phyloP scores from a whole-genome alignment of 148 eudicot genomes.

The Vaccinium macrocarpon region DNA sequence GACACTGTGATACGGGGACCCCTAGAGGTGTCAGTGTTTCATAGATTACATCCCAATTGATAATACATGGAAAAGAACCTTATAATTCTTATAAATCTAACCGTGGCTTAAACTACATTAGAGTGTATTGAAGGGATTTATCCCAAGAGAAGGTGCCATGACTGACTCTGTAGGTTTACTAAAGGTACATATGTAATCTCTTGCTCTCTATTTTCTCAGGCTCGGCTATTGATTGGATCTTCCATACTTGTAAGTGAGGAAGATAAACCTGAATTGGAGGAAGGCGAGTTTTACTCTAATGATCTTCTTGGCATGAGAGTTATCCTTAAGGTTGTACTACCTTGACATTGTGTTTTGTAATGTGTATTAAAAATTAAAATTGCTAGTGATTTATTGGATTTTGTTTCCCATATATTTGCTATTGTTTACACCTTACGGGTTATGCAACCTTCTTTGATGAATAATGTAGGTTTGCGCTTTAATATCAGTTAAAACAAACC shows the following conservation, averaged over 20 bases:
- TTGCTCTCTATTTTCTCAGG: slow-evolving; percentile 42
- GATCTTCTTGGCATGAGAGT: slow-evolving; percentile 95
- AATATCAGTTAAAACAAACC: neutral
- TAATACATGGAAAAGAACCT: too few relatives aligned
- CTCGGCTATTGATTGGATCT: slow-evolving; percentile 79
- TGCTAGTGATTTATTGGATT: neutral
- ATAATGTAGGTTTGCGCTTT: neutral
- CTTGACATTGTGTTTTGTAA: neutral
- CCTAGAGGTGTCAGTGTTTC: too few relatives aligned
- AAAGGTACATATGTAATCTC: neutral
- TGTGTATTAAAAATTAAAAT: neutral
- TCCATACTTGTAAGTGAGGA: slow-evolving; percentile 62
- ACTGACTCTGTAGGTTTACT: neutral
- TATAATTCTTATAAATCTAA: neutral
- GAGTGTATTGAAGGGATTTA: neutral
- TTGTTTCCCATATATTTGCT: neutral
- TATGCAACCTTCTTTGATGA: neutral
- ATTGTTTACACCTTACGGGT: neutral
- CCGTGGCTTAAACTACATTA: neutral
- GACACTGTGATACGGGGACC: too few relatives aligned
- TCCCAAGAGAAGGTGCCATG: neutral
- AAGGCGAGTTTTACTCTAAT: slow-evolving; percentile 80
- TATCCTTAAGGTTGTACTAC: slow-evolving; percentile 63
- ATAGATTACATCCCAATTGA: too few relatives aligned
- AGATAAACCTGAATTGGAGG: slow-evolving; percentile 83